These are phyloP conservation scores for Russula sp. DNA, from an alignment of 768 basidiomycete genomes.

Conservation along the genomic window DNA sequence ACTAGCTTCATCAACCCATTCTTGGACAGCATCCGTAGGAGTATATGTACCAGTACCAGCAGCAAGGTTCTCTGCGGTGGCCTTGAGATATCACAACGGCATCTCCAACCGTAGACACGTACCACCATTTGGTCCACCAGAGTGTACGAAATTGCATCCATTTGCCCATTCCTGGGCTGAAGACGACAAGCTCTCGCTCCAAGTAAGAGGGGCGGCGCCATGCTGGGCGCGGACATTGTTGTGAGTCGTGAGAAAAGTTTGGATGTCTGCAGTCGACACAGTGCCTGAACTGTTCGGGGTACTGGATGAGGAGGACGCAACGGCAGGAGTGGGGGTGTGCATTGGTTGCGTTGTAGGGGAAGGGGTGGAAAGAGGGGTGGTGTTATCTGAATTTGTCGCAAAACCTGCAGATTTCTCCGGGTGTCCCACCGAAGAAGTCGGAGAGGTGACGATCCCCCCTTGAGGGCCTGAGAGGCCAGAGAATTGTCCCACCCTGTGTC, in stretches of 20 bases:
- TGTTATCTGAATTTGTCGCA: too few relatives aligned
- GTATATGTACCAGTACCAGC: conserved; percentile 57
- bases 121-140: conserved; percentile 61
- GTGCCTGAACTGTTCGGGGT: conserved; percentile 2
- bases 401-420: too few relatives aligned
- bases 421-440: neutral
- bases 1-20: conserved; percentile 66
- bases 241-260: conserved; percentile 50
- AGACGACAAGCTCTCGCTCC: conserved; percentile 52
- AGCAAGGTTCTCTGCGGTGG: conserved; percentile 57
- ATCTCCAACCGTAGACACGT: neutral
- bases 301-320: neutral
- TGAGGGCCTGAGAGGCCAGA: conserved; percentile 24
- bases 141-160: conserved; percentile 61
- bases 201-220: conserved; percentile 55
- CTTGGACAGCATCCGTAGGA: conserved; percentile 43
- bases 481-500: conserved; percentile 15
- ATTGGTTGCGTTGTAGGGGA: neutral
- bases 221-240: conserved; percentile 56
- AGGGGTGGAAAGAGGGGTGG: too few relatives aligned
- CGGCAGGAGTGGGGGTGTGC: conserved; percentile 5
- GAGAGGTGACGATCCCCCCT: neutral
- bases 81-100: neutral
- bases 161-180: conserved; percentile 67
- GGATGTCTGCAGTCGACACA: conserved; percentile 39